Conservation (phyloP, 2,329 filamentous ascomycete genomes). For the Aspergillus ustus region DNA sequence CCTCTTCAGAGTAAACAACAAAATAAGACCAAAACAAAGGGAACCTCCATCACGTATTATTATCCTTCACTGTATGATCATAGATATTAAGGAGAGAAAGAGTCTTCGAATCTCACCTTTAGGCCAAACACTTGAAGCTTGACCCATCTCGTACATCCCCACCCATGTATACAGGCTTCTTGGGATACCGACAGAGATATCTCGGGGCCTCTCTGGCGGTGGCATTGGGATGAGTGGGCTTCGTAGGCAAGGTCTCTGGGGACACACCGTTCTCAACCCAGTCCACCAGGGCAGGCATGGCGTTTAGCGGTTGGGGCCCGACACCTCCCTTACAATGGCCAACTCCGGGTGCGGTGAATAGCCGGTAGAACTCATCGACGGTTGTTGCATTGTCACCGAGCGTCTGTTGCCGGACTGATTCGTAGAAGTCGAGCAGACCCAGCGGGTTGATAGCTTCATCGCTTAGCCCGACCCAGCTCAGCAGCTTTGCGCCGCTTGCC, state of each 20-base stretch:
- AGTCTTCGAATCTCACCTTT: too few species aligned
- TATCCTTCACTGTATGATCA: too few species aligned
- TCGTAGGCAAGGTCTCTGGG: slow-evolving; percentile 8
- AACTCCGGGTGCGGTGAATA: slow-evolving; percentile 57
- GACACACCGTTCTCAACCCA: slow-evolving; percentile 13
- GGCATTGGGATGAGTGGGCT: neutral
- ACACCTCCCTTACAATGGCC: slow-evolving; percentile 47
- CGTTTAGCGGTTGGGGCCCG: slow-evolving; percentile 3
- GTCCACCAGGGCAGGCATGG: neutral
- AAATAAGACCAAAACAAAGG: too few species aligned
- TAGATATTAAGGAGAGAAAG: too few species aligned
- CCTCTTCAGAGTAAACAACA: too few species aligned
- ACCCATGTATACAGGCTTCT: neutral
- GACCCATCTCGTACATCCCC: neutral
- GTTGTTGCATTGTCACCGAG: neutral
- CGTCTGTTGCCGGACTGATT: neutral
- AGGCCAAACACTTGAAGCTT: too few species aligned
- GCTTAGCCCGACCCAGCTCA: slow-evolving; percentile 15
- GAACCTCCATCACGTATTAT: too few species aligned
- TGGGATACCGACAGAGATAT: neutral
- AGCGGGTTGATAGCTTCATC: slow-evolving; percentile 10
- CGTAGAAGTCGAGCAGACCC: neutral
- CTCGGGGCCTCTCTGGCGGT: neutral
- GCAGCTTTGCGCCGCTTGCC: slow-evolving; percentile 11
- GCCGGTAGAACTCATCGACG: slow-evolving; percentile 49